Evolutionary conservation across 768 basidiomycete species (phyloP), one percentile per base, ranked within the genome.

Genomic region (Termitomyces sp.): DNA sequence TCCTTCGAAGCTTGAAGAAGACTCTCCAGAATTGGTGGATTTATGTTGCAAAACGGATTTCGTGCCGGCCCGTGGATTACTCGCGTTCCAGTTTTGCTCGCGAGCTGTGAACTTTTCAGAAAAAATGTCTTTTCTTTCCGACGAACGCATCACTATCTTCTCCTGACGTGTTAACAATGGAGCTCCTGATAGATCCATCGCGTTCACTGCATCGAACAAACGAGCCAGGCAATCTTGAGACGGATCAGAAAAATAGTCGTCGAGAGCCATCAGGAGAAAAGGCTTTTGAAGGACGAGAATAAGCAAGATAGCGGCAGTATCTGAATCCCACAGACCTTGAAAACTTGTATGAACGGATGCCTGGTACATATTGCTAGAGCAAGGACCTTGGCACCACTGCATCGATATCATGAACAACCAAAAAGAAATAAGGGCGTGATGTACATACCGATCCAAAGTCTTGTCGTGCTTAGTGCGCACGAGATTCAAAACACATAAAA

Each of bases 311-410:
- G 6, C 43, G 26, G 20, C 10, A 40, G 14, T 16, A 26, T 6
- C 30, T 44, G 3, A 43, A 18, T 20, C 16, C 26, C 6, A 58
- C 58, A 48, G 23, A 88, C 94, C 82, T 96, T 95, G 82, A 94
- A 97, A 64, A 97, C 91, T 67, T 97, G 93, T 59, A 98, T 94
- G 71, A 90, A 97, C 0, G 95, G 93, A 73, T 95, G 89, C 36
- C 88, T 85, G 1, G 93, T 95, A 69, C 91, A 95, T 61, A 98
- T 91, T 26, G 95, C 95, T 75, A 98, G 82, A 1, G 95, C 95
- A 74, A 97, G 92, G 59, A 97, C 94, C 61, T 91, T 84, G 0
- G 95, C 95, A 55, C 95, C 95, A 76, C 95, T 95, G 64, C 38
- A 54, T 44, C 44, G 28, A 48, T 49, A 53, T 58, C 8, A 55